These are phyloP conservation scores for Anisodus tanguticus DNA, from an alignment of 257 asterid species.

Conservation along the genomic window DNA sequence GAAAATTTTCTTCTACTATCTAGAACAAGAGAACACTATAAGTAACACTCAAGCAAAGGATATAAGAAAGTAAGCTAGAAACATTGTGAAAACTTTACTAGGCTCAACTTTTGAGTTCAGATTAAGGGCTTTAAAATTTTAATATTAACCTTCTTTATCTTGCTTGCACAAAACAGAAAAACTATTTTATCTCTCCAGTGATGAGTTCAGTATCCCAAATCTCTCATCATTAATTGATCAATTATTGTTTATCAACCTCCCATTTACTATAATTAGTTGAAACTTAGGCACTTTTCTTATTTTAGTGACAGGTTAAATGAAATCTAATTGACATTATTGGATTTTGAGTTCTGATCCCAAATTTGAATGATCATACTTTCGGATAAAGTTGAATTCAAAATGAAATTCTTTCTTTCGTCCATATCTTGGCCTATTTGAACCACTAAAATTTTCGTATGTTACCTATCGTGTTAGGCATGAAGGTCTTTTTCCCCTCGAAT, in stretches of 20 bases:
- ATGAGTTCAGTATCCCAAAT: neutral
- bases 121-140: slow-evolving; percentile 5
- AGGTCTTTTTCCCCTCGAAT: too few species aligned
- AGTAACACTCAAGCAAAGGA: slow-evolving; percentile 18
- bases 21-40: neutral
- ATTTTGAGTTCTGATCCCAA: too few species aligned
- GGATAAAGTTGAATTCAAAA: too few species aligned
- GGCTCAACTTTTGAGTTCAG: neutral
- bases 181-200: neutral
- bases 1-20: neutral
- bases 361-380: too few species aligned
- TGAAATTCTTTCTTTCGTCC: too few species aligned
- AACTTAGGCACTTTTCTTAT: too few species aligned
- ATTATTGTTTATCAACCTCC: neutral
- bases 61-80: slow-evolving; percentile 10
- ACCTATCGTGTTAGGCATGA: too few species aligned
- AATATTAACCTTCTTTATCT: neutral
- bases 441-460: too few species aligned
- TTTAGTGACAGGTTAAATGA: too few species aligned
- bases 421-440: too few species aligned
- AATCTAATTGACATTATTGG: too few species aligned
- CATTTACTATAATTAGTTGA: neutral
- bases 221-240: neutral
- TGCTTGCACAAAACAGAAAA: neutral
- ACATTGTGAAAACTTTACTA: neutral